Base-by-base conservation (phyloP, 2,329 filamentous ascomycete genomes). In the Fusarium mundagurra region DNA sequence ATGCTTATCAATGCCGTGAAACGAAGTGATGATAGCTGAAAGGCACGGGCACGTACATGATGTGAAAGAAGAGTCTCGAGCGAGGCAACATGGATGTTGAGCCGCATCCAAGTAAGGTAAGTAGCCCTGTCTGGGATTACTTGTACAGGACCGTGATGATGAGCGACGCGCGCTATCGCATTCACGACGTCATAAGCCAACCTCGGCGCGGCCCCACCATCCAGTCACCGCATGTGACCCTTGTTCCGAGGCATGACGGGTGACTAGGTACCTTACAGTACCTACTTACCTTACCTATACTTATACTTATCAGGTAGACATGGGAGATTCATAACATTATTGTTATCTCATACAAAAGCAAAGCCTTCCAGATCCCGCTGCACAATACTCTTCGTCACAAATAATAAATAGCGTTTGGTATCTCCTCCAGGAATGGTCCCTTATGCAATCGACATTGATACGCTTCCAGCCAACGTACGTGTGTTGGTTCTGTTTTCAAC, bases 131-230 rank as follows among this genome's bases (percentile, higher is more conserved):
- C 14, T 44, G 41, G n/a, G n/a, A 20, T 13, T 45, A 31, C 8
- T 31, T 31, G 7, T 31, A 27, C 18, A 20, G n/a, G 29, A 51
- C 22, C 16, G 24, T 39, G 53, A 44, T 38, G 18, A 44, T 72
- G 57, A 63, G 48, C 59, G 47, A 57, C 36, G 29, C 57, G 47
- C 72, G 68, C 64, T 61, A 60, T 44, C 41, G 27, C 48, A 61
- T 61, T 64, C 13, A 67, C 65, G 65, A 76, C 74, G 74, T 76
- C 74, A 76, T 76, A 72, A 62, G 51, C 36, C 43, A 53, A 70
- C 72, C 69, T 73, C 66, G 71, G 70, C 36, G 61, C 43, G 45
- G 54, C 53, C 48, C 34, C 45, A 51, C 51, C 43, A 58, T 39
- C 45, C 16, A 41, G 36, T 61, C 51, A 53, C n/a, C 50, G 9